A percentile compares a stretch with the other conserved stretches of the same genome.
These are phyloP conservation scores for Silene noctiflora DNA, from an alignment of 179 eudicot genomes.

Conservation along the genomic window DNA sequence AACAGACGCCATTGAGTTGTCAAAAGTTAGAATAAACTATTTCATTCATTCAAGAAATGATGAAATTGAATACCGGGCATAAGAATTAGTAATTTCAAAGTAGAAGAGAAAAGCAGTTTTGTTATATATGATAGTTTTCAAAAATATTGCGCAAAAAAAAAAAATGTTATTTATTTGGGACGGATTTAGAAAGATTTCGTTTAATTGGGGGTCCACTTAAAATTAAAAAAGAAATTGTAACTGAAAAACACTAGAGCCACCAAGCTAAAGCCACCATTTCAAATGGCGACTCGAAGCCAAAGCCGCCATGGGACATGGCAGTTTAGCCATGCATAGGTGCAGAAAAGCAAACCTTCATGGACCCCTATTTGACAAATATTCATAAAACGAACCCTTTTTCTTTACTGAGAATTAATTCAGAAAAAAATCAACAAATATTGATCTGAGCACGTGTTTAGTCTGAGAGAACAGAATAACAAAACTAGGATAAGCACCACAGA, in stretches of 20 bases:
- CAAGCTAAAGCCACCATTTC: too few relatives aligned
- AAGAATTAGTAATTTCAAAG: not conserved
- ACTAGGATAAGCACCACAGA: not conserved
- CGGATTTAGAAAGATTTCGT: too few relatives aligned
- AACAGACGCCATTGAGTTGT: not conserved
- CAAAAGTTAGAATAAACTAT: not conserved
- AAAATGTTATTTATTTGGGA: too few relatives aligned
- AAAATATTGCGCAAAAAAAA: too few relatives aligned
- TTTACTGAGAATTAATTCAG: too few relatives aligned
- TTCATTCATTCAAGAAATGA: not conserved
- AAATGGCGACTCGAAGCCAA: too few relatives aligned
- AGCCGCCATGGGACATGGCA: too few relatives aligned
- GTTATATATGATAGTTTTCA: too few relatives aligned
- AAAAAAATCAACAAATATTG: not conserved
- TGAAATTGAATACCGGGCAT: not conserved
- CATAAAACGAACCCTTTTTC: not conserved
- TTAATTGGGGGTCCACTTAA: too few relatives aligned
- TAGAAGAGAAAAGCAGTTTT: not conserved
- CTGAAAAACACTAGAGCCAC: too few relatives aligned
- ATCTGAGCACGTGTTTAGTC: not conserved
- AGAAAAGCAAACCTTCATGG: not conserved
- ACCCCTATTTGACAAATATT: not conserved
- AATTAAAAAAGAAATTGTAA: too few relatives aligned
- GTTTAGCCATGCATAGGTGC: not conserved
- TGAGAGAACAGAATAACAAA: not conserved